Conservation (phyloP, 805 yeast genomes). For the Barnettozyma pratensis region DNA sequence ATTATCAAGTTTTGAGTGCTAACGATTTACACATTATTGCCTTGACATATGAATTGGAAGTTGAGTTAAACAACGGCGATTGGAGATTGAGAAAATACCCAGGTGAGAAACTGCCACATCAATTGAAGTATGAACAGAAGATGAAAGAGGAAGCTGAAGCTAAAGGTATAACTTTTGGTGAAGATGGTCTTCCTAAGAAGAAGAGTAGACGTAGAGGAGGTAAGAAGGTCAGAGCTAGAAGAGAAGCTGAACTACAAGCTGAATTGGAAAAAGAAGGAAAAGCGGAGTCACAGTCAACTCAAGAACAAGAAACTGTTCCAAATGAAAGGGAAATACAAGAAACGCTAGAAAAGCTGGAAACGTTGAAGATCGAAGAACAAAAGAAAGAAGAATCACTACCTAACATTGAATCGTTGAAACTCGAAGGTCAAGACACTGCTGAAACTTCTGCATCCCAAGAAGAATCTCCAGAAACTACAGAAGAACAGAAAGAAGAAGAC, state of each 20-base stretch:
- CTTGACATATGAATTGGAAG: constrained; percentile 80
- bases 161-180: neutral
- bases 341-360: constrained; percentile 21
- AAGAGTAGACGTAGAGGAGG: constrained; percentile 59
- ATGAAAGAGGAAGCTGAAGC: constrained; percentile 9
- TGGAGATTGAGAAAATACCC: constrained; percentile 69
- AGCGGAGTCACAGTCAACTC: constrained; percentile 2
- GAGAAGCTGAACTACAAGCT: constrained; percentile 34
- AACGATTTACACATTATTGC: constrained; percentile 94
- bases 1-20: constrained; percentile 76
- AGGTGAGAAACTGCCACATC: constrained; percentile 42
- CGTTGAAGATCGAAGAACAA: constrained; percentile 8
- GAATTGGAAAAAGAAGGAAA: constrained; percentile 15
- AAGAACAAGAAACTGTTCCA: constrained; percentile 2
- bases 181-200: constrained; percentile 23
- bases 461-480: neutral
- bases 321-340: constrained; percentile 17
- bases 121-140: constrained; percentile 16
- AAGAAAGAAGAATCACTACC: constrained; percentile 1
- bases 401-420: constrained; percentile 2
- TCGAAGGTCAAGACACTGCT: neutral
- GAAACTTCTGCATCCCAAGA: neutral
- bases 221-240: constrained; percentile 56
- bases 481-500: neutral
- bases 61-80: constrained; percentile 62